These are phyloP conservation scores for Umbelopsis sp. DNA, from an alignment of 192 early-diverging fungal species.

Conservation along the genomic window DNA sequence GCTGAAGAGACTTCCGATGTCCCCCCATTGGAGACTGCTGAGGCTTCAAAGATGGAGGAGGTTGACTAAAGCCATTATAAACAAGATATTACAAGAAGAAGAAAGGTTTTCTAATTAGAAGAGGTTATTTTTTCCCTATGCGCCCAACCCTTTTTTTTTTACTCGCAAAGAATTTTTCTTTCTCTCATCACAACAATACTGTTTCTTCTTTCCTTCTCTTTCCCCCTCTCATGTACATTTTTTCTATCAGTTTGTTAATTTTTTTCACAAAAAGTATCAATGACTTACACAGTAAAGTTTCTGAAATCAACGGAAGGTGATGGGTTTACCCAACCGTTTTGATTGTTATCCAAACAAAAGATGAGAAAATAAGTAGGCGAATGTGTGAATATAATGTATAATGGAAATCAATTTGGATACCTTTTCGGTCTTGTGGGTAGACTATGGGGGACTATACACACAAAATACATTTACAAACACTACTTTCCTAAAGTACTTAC, in stretches of 20 bases:
- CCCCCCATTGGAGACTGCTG: conserved; percentile 52
- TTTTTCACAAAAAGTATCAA: conserved; percentile 6
- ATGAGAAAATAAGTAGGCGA: too few relatives aligned
- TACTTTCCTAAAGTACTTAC: too few relatives aligned
- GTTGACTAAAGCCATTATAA: conserved; percentile 55
- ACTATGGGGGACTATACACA: too few relatives aligned
- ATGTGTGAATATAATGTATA: too few relatives aligned
- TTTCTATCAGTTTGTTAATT: conserved; percentile 1
- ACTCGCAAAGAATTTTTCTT: background rate
- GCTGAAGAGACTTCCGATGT: conserved; percentile 45
- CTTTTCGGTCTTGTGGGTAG: too few relatives aligned
- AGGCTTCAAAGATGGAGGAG: conserved; percentile 70
- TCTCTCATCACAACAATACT: background rate
- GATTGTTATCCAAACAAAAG: conserved; percentile 11
- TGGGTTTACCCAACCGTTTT: background rate
- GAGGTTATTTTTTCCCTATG: background rate
- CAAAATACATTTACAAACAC: too few relatives aligned
- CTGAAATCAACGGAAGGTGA: conserved; percentile 11
- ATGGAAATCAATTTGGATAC: too few relatives aligned
- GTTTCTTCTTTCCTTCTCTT: background rate
- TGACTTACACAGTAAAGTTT: conserved; percentile 5
- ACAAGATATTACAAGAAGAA: background rate
- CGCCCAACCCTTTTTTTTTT: background rate
- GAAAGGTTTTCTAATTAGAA: conserved; percentile 10
- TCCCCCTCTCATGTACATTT: conserved; percentile 5